Percentiles rank a stretch among this genome's conserved stretches.
phyloP scores from a whole-genome alignment of 2,329 filamentous ascomycete genomes.

The Ceratocystis lukuohia region DNA sequence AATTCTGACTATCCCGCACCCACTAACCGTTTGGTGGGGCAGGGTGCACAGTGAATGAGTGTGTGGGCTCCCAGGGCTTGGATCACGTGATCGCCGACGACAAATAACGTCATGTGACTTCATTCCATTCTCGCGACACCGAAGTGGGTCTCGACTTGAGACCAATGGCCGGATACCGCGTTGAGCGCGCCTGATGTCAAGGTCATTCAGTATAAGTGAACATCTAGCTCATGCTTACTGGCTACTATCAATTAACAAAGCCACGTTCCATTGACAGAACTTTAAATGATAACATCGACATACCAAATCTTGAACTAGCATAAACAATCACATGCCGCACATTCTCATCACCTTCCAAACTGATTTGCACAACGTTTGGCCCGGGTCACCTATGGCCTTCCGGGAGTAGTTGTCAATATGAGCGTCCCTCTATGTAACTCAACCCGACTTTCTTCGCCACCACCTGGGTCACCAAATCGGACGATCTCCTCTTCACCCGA shows the following conservation, averaged over 20 bases:
- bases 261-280: background rate
- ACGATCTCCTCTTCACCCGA: conserved; percentile 12
- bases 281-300: background rate
- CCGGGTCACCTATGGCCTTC: background rate
- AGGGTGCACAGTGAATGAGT: conserved; percentile 17
- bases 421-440: background rate
- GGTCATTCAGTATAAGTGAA: background rate
- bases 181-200: background rate
- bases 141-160: background rate
- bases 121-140: conserved; percentile 12
- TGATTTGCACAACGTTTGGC: background rate
- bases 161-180: background rate
- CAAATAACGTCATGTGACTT: conserved; percentile 2
- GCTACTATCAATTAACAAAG: background rate
- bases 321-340: background rate
- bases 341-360: background rate
- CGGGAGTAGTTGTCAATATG: background rate
- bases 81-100: conserved; percentile 4
- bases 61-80: conserved; percentile 19
- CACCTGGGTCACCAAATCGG: background rate
- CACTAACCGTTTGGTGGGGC: conserved; percentile 18
- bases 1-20: conserved; percentile 16
- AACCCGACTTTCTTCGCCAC: background rate
- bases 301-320: background rate
- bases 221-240: background rate